Evolutionary conservation across 371 early-diverging fungal genomes (phyloP).

Genomic region (Mortierella sp.): DNA sequence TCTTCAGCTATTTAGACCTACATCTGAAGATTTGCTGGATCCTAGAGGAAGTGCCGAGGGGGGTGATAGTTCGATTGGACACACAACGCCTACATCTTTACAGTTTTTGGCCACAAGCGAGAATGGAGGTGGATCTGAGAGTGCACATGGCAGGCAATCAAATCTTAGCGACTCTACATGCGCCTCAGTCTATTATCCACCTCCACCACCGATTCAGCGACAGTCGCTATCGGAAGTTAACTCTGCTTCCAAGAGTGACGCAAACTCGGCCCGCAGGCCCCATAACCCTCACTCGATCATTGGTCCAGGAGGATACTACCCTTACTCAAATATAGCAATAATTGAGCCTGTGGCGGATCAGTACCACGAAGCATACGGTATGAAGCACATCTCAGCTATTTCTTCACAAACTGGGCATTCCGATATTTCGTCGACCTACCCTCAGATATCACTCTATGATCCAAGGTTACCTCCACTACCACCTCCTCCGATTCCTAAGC

Average conservation of each 20-base stretch:
- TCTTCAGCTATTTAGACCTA: neutral
- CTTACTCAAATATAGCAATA: neutral
- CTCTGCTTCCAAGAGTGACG: neutral
- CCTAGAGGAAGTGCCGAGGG: neutral
- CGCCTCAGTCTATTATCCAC: constrained; percentile 25
- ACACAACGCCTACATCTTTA: constrained; percentile 25
- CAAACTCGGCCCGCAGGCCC: neutral
- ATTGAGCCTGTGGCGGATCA: constrained; percentile 10
- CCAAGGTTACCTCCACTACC: neutral
- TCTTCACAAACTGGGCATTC: constrained; percentile 19
- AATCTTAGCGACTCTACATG: constrained; percentile 14
- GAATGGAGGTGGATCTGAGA: neutral
- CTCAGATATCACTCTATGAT: constrained; percentile 4
- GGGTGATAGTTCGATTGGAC: constrained; percentile 4
- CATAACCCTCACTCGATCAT: constrained; percentile 23
- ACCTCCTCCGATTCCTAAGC: constrained; percentile 21
- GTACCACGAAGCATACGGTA: constrained; percentile 16
- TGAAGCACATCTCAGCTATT: constrained; percentile 10
- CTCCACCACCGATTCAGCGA: constrained; percentile 14
- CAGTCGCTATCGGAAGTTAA: neutral
- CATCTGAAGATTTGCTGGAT: neutral
- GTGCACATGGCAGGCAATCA: constrained; percentile 13
- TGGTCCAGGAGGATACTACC: constrained; percentile 7
- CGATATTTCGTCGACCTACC: constrained; percentile 5
- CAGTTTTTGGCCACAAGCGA: constrained; percentile 22